Percentiles rank a stretch among this genome's conserved stretches.
phyloP scores from a whole-genome alignment of 2,329 filamentous ascomycete genomes.

The Acrocalymma vagum region DNA sequence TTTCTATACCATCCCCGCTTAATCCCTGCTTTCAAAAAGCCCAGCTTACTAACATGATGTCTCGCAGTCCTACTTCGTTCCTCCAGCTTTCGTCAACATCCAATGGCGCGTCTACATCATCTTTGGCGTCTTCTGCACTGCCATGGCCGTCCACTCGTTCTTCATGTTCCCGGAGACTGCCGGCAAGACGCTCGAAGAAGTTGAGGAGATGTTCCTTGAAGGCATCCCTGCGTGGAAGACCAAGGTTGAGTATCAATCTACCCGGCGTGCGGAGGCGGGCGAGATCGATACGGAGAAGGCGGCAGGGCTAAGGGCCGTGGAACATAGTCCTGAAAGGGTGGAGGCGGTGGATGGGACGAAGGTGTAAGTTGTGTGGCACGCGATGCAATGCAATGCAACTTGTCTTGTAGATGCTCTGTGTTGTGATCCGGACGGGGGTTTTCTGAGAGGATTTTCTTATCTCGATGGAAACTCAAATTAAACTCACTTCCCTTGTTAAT shows the following conservation, averaged over 20 bases:
- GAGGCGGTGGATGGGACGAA: conserved; percentile 27
- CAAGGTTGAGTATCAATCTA: conserved; percentile 31
- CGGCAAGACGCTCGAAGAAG: conserved; percentile 78
- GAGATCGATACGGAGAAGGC: conserved; percentile 35
- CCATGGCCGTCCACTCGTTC: conserved; percentile 74
- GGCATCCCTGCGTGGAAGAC: conserved; percentile 67
- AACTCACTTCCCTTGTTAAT: too few species aligned
- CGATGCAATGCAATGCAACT: too few species aligned
- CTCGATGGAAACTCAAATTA: too few species aligned
- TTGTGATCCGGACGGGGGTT: too few species aligned
- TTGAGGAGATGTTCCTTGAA: conserved; percentile 73
- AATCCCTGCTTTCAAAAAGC: too few species aligned
- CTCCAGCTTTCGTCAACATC: conserved; percentile 67
- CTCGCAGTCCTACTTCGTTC: conserved; percentile 57
- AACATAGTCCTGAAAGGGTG: conserved; percentile 27
- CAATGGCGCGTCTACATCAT: conserved; percentile 73
- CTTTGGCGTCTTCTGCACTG: conserved; percentile 76
- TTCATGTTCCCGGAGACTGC: conserved; percentile 74
- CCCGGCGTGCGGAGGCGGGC: conserved; percentile 31
- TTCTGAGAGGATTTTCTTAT: too few species aligned
- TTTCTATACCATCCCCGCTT: conserved; percentile 1
- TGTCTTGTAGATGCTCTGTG: too few species aligned
- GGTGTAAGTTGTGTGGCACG: conserved; percentile 5
- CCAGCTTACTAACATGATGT: neutral
- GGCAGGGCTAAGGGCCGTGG: conserved; percentile 3